Evolutionary conservation across 2,329 filamentous ascomycete genomes (phyloP), one percentile per base, ranked within the genome.

Genomic region (Hymenoscyphus fraxineus): DNA sequence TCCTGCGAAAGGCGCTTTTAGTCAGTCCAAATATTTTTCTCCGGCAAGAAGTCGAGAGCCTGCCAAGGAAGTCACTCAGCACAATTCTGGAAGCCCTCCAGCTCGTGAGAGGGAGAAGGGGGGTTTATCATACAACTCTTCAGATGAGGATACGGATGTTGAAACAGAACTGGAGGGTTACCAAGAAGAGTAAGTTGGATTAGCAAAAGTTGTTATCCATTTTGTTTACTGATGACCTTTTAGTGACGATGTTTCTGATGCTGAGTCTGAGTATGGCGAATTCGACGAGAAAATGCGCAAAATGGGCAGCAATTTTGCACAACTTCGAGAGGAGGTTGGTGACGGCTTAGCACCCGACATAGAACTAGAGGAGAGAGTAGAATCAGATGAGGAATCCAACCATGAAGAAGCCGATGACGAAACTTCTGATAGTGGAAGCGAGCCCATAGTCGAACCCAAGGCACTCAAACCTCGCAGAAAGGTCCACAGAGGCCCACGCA

Each of bases 221-320:
- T n/a, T 10, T 51, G 0, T 51, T 51, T 51, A 22, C 44, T 51
- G 22, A 51, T 2, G 12, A 51, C 9, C n/a, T 51, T 22, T 27
- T 27, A 51, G 64, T 27, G 64, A 60, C 2, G 60, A 64, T 57
- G 61, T 73, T 41, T 70, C 70, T 7, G 76, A 78, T 59, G 76
- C 74, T 19, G 78, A 80, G 67, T 79, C 79, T 9, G 79, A 80
- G 65, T 77, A 77, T 58, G 74, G 75, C 12, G 76, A 79, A 59
- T 76, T 80, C 16, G 73, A 76, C 60, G 76, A 75, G 41, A 75
- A 77, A 54, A 77, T 80, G 61, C 76, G 72, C 31, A 76, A 77
- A 59, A 76, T 78, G 60, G 75, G 79, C 35, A 58, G 72, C 47
- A 64, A 69, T 16, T 65, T 73, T 22, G 59, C 66, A 16, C 64